These are phyloP conservation scores for Voacanga thouarsii DNA, from an alignment of 257 asterid species.

Conservation along the genomic window DNA sequence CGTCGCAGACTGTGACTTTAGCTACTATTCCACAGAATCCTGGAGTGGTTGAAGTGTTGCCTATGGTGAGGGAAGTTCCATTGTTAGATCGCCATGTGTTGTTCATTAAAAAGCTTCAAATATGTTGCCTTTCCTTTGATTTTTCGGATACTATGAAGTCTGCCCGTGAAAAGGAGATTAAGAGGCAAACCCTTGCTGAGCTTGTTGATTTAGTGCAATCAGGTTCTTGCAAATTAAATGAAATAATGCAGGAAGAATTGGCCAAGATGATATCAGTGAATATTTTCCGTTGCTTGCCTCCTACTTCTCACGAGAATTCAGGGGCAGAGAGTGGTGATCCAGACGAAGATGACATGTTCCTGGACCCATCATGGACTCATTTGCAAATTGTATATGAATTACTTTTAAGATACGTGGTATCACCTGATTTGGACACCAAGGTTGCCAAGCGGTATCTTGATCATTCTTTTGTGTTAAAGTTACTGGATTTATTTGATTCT, in stretches of 20 bases:
- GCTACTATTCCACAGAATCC: slow-evolving; percentile 49
- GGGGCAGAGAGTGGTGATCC: slow-evolving; percentile 64
- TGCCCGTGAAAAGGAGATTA: slow-evolving; percentile 77
- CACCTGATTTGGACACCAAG: slow-evolving; percentile 72
- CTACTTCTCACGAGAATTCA: slow-evolving; percentile 52
- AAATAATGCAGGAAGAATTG: slow-evolving; percentile 85
- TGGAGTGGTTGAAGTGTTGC: slow-evolving; percentile 68
- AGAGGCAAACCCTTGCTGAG: slow-evolving; percentile 85
- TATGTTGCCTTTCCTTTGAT: slow-evolving; percentile 64
- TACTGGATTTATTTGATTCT: slow-evolving; percentile 78
- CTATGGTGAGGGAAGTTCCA: slow-evolving; percentile 70
- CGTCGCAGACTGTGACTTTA: slow-evolving; percentile 41
- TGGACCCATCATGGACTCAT: slow-evolving; percentile 88
- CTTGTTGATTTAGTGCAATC: slow-evolving; percentile 76
- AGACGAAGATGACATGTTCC: slow-evolving; percentile 81
- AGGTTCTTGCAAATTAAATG: slow-evolving; percentile 70
- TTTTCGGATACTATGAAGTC: slow-evolving; percentile 58
- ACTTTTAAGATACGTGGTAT: slow-evolving; percentile 66
- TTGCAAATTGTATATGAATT: slow-evolving; percentile 77
- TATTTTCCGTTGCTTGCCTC: slow-evolving; percentile 78
- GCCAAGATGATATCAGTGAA: slow-evolving; percentile 70
- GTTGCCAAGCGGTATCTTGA: slow-evolving; percentile 78
- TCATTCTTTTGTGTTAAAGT: slow-evolving; percentile 72
- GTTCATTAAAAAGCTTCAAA: slow-evolving; percentile 67
- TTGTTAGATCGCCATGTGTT: slow-evolving; percentile 63